Conservation (phyloP, 83 land plant genomes). For the Larix sibirica region DNA sequence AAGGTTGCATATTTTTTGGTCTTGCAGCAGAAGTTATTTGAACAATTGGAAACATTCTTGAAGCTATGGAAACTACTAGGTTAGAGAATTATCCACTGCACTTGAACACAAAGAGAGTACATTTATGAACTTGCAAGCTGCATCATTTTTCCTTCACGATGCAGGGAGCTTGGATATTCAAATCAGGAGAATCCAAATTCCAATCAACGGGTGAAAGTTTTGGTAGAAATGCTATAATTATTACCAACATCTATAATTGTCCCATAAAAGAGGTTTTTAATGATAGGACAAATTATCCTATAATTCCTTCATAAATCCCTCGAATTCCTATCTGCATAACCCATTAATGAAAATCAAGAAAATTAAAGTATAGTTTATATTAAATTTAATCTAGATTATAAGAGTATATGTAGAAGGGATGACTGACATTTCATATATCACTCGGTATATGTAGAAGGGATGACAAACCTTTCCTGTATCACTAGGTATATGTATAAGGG, state of each 20-base stretch:
- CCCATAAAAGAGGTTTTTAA: constrained; percentile 59
- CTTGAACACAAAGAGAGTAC: constrained; percentile 48
- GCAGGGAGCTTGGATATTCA: constrained; percentile 25
- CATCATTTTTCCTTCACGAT: constrained; percentile 51
- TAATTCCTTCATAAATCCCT: too few species aligned
- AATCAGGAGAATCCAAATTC: constrained; percentile 21
- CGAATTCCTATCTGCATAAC: too few species aligned
- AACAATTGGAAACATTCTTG: constrained; percentile 46
- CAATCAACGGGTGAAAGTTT: constrained; percentile 34
- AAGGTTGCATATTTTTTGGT: constrained; percentile 67
- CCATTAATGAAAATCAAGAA: too few species aligned
- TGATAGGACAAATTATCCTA: too few species aligned
- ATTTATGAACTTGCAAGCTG: constrained; percentile 62
- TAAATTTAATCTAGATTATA: too few species aligned
- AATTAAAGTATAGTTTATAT: too few species aligned
- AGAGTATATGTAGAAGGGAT: too few species aligned
- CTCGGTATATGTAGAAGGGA: too few species aligned
- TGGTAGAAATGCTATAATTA: constrained; percentile 67
- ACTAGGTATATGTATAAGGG: too few species aligned
- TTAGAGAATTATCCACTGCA: constrained; percentile 67
- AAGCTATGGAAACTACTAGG: constrained; percentile 69
- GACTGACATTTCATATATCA: too few species aligned
- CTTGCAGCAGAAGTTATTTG: constrained; percentile 85
- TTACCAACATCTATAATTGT: constrained; percentile 78
- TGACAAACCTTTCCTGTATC: too few species aligned